A percentile compares a stretch with the other conserved stretches of the same genome.
Evolutionary conservation across 1,284 basidiomycete genomes (phyloP).

Genomic region (Ustilago nuda): DNA sequence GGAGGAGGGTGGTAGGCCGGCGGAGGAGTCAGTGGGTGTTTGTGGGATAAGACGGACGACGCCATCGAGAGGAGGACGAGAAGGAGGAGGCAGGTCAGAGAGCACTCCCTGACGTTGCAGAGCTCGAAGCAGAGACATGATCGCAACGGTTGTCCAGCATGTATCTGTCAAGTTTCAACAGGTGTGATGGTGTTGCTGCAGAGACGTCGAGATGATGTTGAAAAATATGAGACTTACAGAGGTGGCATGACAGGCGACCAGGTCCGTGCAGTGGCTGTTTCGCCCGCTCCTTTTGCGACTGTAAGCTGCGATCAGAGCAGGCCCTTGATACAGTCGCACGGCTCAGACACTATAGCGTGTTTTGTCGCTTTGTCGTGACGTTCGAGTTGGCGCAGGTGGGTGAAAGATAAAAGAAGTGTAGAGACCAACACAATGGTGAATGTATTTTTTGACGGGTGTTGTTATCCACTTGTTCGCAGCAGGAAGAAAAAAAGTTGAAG

Average conservation of each 20-base stretch:
- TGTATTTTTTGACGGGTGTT: constrained; percentile 4
- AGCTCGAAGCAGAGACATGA: constrained; percentile 40
- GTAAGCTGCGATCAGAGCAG: constrained; percentile 2
- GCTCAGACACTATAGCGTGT: background rate
- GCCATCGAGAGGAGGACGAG: constrained; percentile 17
- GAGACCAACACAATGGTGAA: background rate
- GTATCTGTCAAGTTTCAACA: no score
- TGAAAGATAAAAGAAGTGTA: background rate
- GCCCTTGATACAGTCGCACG: constrained; percentile 3
- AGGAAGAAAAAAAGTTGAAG: background rate
- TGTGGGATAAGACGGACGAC: constrained; percentile 11
- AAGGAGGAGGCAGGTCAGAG: constrained; percentile 22
- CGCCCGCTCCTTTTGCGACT: background rate
- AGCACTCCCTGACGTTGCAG: constrained; percentile 37
- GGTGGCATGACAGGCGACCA: constrained; percentile 25
- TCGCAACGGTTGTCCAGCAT: background rate
- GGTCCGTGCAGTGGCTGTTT: constrained; percentile 24
- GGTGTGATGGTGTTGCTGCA: background rate
- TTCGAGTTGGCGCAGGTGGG: background rate
- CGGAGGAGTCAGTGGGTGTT: constrained; percentile 10
- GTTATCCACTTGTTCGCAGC: constrained; percentile 6
- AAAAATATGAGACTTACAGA: constrained; percentile 27
- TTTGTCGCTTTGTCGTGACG: background rate
- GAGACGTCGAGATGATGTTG: background rate
- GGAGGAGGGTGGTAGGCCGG: background rate